A percentile compares a stretch with the other conserved stretches of the same genome.
Conservation (phyloP, 208 protist genomes). For the Trypanosoma conorhini region DNA sequence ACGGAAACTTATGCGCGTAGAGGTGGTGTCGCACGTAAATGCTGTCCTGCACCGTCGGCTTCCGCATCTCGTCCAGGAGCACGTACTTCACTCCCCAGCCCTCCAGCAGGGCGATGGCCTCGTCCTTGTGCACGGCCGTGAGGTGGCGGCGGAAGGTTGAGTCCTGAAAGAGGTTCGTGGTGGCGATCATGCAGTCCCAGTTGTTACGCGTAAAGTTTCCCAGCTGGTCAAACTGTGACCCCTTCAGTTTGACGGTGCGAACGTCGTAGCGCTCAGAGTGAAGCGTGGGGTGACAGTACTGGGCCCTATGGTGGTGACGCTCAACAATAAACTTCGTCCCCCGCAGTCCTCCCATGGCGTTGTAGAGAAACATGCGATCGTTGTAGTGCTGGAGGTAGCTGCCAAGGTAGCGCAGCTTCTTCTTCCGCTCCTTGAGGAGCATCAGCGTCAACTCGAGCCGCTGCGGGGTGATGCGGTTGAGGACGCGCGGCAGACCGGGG, state of each 20-base stretch:
- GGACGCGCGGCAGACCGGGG: slow-evolving; percentile 62
- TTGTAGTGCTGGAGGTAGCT: slow-evolving; percentile 62
- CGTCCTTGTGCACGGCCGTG: slow-evolving; percentile 50
- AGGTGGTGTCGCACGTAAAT: slow-evolving; percentile 77
- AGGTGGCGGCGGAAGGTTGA: slow-evolving; percentile 40
- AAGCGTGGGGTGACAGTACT: slow-evolving; percentile 61
- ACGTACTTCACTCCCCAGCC: slow-evolving; percentile 84
- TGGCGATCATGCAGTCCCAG: slow-evolving; percentile 58
- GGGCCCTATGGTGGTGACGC: slow-evolving; percentile 52
- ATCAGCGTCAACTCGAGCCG: slow-evolving; percentile 62
- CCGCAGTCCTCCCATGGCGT: slow-evolving; percentile 35
- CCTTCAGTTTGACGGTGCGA: slow-evolving; percentile 54
- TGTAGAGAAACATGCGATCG: slow-evolving; percentile 67
- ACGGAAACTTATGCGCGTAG: slow-evolving; percentile 85
- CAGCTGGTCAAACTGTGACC: slow-evolving; percentile 59
- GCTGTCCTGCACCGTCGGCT: slow-evolving; percentile 68
- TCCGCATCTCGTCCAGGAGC: slow-evolving; percentile 78
- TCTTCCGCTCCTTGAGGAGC: slow-evolving; percentile 70
- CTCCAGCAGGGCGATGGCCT: slow-evolving; percentile 71
- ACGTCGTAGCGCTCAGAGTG: slow-evolving; percentile 54
- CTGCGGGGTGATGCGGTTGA: slow-evolving; percentile 64
- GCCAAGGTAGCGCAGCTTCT: slow-evolving; percentile 75
- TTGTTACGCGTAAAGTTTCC: slow-evolving; percentile 65
- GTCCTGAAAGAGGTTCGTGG: slow-evolving; percentile 65
- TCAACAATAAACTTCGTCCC: slow-evolving; percentile 75